phyloP scores from a whole-genome alignment of 768 basidiomycete genomes.

The Suillus hirtellus region DNA sequence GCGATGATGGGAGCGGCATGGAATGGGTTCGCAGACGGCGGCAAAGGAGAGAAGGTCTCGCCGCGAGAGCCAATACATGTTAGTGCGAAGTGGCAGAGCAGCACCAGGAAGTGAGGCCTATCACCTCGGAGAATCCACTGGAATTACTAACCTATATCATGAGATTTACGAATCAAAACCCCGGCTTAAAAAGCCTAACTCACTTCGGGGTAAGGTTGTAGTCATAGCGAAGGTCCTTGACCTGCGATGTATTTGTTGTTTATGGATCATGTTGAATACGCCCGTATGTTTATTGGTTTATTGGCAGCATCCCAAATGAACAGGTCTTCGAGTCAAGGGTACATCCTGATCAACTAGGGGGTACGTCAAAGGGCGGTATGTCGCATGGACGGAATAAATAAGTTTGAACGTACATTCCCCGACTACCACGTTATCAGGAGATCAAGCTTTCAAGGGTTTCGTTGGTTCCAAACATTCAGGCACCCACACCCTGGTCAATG shows the following conservation, averaged over 20 bases:
- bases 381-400: constrained; percentile 38
- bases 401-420: constrained; percentile 35
- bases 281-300: constrained; percentile 12
- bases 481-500: no score
- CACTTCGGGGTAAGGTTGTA: constrained; percentile 44
- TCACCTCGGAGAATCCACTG: background rate
- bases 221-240: constrained; percentile 45
- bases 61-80: constrained; percentile 14
- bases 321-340: constrained; percentile 1
- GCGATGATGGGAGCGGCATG: constrained; percentile 86
- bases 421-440: no score
- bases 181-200: constrained; percentile 39
- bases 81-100: background rate
- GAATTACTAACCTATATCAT: constrained; percentile 21
- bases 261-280: background rate
- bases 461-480: no score
- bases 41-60: constrained; percentile 54
- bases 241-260: background rate
- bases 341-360: constrained; percentile 40
- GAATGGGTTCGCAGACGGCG: constrained; percentile 73
- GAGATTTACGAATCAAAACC: constrained; percentile 45
- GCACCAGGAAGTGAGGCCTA: background rate
- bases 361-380: constrained; percentile 49
- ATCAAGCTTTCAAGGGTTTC: no score
- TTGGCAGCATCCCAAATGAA: constrained; percentile 13